Evolutionary conservation across 2,329 filamentous ascomycete genomes (phyloP), one percentile per base, ranked within the genome.

Genomic region (Colletotrichum tabaci): DNA sequence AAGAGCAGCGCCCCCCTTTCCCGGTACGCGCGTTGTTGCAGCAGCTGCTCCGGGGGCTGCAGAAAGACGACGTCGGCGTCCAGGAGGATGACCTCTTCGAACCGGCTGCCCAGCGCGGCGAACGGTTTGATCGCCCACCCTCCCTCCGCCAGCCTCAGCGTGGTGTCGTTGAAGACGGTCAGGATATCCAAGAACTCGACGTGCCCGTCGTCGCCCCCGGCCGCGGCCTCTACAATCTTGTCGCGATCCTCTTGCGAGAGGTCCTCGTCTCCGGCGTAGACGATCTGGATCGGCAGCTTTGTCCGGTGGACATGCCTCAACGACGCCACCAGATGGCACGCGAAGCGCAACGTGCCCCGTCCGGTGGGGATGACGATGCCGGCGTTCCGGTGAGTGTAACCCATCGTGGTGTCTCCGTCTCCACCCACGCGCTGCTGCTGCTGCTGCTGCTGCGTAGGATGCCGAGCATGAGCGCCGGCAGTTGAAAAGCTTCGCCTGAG

Each of bases 111-210:
- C 13, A 85, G 74, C 0, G 77, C 77, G 8, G 83, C 83, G 23
- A 85, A 85, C 3, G 82, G 76, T 56, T 85, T 84, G 60, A 84
- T 80, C 16, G 83, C 83, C 81, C 82, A 84, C 1, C 78, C 79
- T 3, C 80, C 80, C 16, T 77, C 50, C 7, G 73, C 72, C 3
- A 83, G 74, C 0, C 76, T 74, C 35, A 82, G 38, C 1, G 76
- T 77, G 0, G 58, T 50, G 21, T 83, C 80, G 44, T 81, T 75
- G 15, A 84, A 81, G 0, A 82, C 77, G 0, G 73, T 75, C 7
- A 78, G 67, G 6, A 82, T 74, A 66, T 83, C 77, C 18, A 83
- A 21, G 53, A 82, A 80, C 8, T 78, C 76, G 2, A 82, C 74
- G 2, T 30, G 64, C 1, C 44, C 56, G 4, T 8, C 7, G 4